Base-by-base conservation (phyloP, 2,329 filamentous ascomycete species). In the Aotearoamyces nothofagi region DNA sequence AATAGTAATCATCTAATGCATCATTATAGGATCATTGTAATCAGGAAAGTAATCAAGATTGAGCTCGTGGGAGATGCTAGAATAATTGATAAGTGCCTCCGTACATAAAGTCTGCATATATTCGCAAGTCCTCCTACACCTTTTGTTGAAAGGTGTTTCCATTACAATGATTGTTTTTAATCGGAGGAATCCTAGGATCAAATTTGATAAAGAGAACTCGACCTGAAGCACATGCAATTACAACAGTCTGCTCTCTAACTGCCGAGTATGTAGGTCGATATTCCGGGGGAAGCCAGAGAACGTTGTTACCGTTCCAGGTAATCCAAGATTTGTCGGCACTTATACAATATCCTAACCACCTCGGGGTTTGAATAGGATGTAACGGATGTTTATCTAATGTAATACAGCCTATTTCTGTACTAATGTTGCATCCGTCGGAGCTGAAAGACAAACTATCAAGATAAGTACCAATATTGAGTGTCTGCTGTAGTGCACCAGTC, bases 201-300 rank as follows among this genome's bases (percentile, higher is more conserved):
- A 37, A 16, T 32, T 29, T 26, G n/a, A 40, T 37, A 33, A 38
- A 9, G 24, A 37, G 32, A 34, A 40, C 36, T 30, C 22, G 38
- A 13, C 36, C 26, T 35, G 34, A 37, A 30, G 1, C 15, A 37
- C 30, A 38, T 19, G 24, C 32, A 23, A 38, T 33, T 26, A 30
- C 27, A 9, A 37, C n/a, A 35, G 15, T 39, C 17, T 29, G 37
- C n/a, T 36, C 32, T 13, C 30, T 26, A 24, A 10, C 10, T 10
- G 24, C 13, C 4, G 12, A 9, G 15, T 14, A 26, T 9, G 13
- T 14, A 10, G 24, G 24, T 5, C 31, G 34, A 24, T 28, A 40
- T 26, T 29, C 31, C 27, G 34, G 32, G 37, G 31, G 32, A 33
- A 40, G 31, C 34, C 32, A 39, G 29, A 40, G 36, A 15, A 40